These are phyloP conservation scores for Starmerella gropengiesseri DNA, from an alignment of 805 yeast genomes.

Conservation along the genomic window DNA sequence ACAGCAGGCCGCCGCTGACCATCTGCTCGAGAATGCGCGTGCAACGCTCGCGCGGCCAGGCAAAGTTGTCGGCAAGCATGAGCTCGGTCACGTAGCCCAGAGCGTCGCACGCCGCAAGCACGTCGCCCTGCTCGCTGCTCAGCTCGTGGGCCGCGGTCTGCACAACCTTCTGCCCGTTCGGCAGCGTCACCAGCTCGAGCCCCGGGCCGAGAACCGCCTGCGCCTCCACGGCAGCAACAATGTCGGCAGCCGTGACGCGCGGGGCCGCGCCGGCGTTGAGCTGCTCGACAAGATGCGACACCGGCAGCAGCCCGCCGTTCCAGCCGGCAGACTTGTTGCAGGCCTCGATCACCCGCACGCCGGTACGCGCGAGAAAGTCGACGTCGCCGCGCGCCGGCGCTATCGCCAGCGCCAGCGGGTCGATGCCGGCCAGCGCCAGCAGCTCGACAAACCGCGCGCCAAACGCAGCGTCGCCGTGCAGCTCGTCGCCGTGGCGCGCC, in stretches of 20 bases:
- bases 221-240: slow-evolving; percentile 44
- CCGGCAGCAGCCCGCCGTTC: slow-evolving; percentile 73
- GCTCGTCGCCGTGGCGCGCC: slow-evolving; percentile 1
- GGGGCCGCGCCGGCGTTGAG: slow-evolving; percentile 15
- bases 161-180: slow-evolving; percentile 43
- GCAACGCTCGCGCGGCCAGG: slow-evolving; percentile 60
- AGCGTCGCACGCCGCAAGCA: slow-evolving; percentile 65
- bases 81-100: slow-evolving; percentile 62
- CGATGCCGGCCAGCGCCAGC: not conserved
- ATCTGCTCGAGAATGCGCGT: slow-evolving; percentile 59
- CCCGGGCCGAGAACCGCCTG: slow-evolving; percentile 59
- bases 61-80: slow-evolving; percentile 58
- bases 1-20: slow-evolving; percentile 70
- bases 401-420: not conserved
- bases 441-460: slow-evolving; percentile 1
- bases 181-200: slow-evolving; percentile 49
- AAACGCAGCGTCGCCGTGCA: not conserved
- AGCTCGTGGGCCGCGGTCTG: slow-evolving; percentile 55
- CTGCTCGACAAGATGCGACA: slow-evolving; percentile 40
- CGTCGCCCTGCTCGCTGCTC: slow-evolving; percentile 54
- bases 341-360: slow-evolving; percentile 64
- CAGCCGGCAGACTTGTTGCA: slow-evolving; percentile 57
- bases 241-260: slow-evolving; percentile 37
- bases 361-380: slow-evolving; percentile 40
- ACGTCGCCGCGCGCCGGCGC: not conserved